These are phyloP conservation scores for Kwoniella sp. DNA, from an alignment of 768 basidiomycete genomes.

Conservation along the genomic window DNA sequence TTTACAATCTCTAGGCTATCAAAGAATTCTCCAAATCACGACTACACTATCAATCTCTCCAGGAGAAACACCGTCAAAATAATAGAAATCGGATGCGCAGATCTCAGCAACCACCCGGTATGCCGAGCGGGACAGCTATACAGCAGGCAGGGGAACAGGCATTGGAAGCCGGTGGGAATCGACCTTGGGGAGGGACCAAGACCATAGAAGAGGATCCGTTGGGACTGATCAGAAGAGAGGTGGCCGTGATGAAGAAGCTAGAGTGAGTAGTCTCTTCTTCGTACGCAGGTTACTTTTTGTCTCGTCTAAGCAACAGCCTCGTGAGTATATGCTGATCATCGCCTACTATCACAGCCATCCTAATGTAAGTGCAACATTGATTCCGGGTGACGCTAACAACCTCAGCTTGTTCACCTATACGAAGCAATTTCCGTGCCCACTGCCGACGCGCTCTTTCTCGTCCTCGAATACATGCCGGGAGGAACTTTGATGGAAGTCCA, in stretches of 20 bases:
- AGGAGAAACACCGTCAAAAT: constrained; percentile 45
- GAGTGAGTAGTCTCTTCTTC: constrained; percentile 43
- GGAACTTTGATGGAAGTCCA: constrained; percentile 53
- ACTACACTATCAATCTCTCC: constrained; percentile 45
- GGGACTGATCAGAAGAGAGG: constrained; percentile 51
- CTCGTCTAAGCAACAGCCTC: neutral
- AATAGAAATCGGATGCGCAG: constrained; percentile 22
- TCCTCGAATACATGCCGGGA: constrained; percentile 56
- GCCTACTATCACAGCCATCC: constrained; percentile 46
- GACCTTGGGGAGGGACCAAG: constrained; percentile 31
- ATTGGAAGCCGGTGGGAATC: constrained; percentile 1
- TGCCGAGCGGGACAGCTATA: neutral
- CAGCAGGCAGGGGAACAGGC: constrained; percentile 12
- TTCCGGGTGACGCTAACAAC: neutral
- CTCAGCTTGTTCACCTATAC: constrained; percentile 54
- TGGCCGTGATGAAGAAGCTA: constrained; percentile 57
- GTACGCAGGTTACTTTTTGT: no score
- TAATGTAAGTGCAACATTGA: constrained; percentile 36
- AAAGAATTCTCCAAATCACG: constrained; percentile 57
- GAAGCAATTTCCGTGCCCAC: constrained; percentile 56
- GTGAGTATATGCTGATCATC: constrained; percentile 19
- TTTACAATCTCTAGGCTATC: constrained; percentile 54
- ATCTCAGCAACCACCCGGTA: constrained; percentile 4
- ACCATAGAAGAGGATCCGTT: constrained; percentile 48
- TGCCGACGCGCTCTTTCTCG: constrained; percentile 54